These are phyloP conservation scores for Mucor irregularis DNA, from an alignment of 371 early-diverging fungal genomes.

Conservation along the genomic window DNA sequence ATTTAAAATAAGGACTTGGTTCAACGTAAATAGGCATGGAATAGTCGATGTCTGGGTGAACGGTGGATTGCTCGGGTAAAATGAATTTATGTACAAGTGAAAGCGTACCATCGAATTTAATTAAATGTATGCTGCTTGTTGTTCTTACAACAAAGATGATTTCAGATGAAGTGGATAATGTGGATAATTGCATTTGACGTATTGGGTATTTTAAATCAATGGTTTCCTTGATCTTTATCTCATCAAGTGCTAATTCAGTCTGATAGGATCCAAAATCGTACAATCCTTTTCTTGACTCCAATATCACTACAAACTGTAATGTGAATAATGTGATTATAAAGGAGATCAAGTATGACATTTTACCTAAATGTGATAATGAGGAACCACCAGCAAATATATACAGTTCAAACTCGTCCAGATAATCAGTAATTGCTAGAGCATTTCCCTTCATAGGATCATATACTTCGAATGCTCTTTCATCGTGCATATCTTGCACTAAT, in stretches of 20 bases:
- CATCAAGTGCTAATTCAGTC: neutral
- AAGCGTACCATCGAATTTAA: neutral
- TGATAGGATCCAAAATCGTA: neutral
- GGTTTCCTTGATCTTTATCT: neutral
- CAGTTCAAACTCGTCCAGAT: neutral
- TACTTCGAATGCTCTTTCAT: neutral
- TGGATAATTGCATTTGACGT: constrained; percentile 13
- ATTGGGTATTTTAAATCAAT: constrained; percentile 15
- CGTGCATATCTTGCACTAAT: neutral
- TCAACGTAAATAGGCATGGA: constrained; percentile 20
- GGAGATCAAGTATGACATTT: neutral
- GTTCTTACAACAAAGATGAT: constrained; percentile 12
- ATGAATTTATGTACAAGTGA: neutral
- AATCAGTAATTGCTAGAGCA: neutral
- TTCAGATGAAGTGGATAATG: neutral
- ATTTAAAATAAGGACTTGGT: constrained; percentile 6
- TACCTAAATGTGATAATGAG: constrained; percentile 15
- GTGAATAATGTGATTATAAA: neutral
- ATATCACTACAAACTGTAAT: neutral
- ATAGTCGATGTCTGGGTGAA: constrained; percentile 9
- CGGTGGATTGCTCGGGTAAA: neutral
- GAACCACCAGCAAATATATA: constrained; percentile 13
- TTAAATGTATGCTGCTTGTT: constrained; percentile 10
- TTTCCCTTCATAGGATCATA: constrained; percentile 21
- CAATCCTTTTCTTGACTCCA: neutral